Base-by-base conservation (phyloP, 2,329 filamentous ascomycete species). In the Xylariales sp. region DNA sequence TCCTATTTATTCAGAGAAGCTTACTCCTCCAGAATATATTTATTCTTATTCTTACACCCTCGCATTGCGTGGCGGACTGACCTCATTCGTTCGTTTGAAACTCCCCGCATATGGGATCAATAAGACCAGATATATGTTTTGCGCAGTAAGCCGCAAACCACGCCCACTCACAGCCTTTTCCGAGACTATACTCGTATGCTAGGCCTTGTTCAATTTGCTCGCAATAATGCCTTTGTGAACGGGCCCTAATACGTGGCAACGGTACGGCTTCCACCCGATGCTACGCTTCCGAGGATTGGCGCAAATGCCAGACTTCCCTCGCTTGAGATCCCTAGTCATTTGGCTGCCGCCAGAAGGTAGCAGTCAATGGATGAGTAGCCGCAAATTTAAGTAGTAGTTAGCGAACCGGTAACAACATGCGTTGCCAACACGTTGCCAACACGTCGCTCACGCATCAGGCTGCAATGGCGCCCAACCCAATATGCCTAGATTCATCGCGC, bases 381-480 rank as follows among this genome's bases (percentile, higher is more conserved):
- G 64, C 52, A 58, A 23, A n/a, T 43, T 14, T 62, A 56, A 56
- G 50, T 62, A 52, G 57, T 57, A 1, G 41, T 12, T 49, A 28
- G 50, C 34, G n/a, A 64, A 56, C 43, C 34, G 36, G 45, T 55
- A 10, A 60, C 34, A 48, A 63, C 49, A 59, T 50, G 34, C 28
- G 34, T 32, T 36, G 43, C 48, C 41, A 59, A 55, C 65, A 46
- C 52, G 34, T 39, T 43, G 49, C 48, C 48, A 64, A 64, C 65
- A 46, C 52, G 65, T 41, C 32, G 34, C 41, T 57, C 43, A 48
- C 46, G 34, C 32, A 39, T 59, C 60, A 60, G 65, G 60, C 55
- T 52, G 65, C 60, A 59, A 64, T 45, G 59, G 59, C 53, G 43
- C 64, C 64, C 55, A 64, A 67, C 60, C 28, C 49, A 23, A 12